These are phyloP conservation scores for Anastatica hierochuntica DNA, from an alignment of 345 rosid genomes.

Conservation along the genomic window DNA sequence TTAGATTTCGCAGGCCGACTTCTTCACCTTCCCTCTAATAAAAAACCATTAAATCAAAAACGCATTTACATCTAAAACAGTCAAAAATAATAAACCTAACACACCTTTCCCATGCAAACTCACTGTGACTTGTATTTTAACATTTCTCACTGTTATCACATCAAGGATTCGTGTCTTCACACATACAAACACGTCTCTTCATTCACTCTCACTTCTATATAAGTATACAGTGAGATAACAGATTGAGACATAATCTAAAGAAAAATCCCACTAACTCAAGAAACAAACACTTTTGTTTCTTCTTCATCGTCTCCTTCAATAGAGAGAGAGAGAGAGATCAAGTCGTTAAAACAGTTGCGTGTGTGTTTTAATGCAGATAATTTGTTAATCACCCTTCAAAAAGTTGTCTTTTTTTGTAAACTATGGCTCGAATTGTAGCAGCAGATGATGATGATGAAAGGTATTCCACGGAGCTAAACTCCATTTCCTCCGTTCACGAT, in stretches of 20 bases:
- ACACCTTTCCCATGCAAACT: slow-evolving; percentile 28
- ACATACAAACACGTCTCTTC: slow-evolving; percentile 23
- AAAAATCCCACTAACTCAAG: background rate
- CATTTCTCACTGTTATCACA: slow-evolving; percentile 7
- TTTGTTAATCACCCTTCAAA: background rate
- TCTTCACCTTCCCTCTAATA: slow-evolving; percentile 18
- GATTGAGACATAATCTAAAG: background rate
- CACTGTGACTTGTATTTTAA: background rate
- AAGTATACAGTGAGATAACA: background rate
- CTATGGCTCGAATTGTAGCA: slow-evolving; percentile 30
- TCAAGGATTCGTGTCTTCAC: slow-evolving; percentile 21
- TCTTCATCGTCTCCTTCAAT: background rate
- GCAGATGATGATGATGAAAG: slow-evolving; percentile 25
- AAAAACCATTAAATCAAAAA: slow-evolving; percentile 10
- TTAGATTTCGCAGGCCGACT: slow-evolving; percentile 13
- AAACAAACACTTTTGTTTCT: slow-evolving; percentile 3
- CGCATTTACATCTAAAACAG: slow-evolving; percentile 28
- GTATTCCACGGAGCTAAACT: slow-evolving; percentile 35
- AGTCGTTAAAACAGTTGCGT: no score
- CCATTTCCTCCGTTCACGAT: slow-evolving; percentile 10
- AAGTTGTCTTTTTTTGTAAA: background rate
- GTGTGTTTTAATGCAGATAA: background rate
- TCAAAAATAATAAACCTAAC: slow-evolving; percentile 25
- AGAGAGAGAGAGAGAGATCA: no score
- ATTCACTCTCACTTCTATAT: slow-evolving; percentile 11